Evolutionary conservation across 140 eudicot species (phyloP).

Genomic region (Erigeron philadelphicus): DNA sequence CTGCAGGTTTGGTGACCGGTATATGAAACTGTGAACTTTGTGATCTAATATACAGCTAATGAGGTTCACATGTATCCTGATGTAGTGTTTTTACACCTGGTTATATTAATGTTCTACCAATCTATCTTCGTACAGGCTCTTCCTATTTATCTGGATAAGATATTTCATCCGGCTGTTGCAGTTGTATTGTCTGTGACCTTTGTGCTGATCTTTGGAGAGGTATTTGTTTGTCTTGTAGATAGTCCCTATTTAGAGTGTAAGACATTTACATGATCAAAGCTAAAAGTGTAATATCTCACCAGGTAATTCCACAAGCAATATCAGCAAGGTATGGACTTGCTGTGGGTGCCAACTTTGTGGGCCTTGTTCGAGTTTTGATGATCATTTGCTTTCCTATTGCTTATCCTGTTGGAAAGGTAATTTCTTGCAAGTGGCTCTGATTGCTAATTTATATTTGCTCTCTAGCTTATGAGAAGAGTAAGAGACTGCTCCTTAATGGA

Average conservation of each 20-base stretch:
- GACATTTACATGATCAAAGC: slow-evolving; percentile 16
- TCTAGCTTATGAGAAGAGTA: neutral
- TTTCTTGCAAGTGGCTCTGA: slow-evolving; percentile 15
- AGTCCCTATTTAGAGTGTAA: neutral
- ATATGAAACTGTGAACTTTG: slow-evolving; percentile 2
- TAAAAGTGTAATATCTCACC: slow-evolving; percentile 10
- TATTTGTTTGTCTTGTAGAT: slow-evolving; percentile 23
- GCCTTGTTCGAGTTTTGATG: slow-evolving; percentile 89
- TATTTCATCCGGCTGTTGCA: slow-evolving; percentile 88
- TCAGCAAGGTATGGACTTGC: slow-evolving; percentile 94
- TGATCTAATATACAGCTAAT: neutral
- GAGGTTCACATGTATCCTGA: neutral
- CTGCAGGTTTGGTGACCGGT: neutral
- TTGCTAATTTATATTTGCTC: neutral
- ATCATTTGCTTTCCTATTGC: slow-evolving; percentile 80
- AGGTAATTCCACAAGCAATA: slow-evolving; percentile 96
- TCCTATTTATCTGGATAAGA: slow-evolving; percentile 81
- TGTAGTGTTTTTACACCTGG: slow-evolving; percentile 2
- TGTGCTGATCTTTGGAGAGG: slow-evolving; percentile 96
- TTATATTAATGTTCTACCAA: slow-evolving; percentile 7
- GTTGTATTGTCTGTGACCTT: slow-evolving; percentile 93
- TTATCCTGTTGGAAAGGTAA: slow-evolving; percentile 94
- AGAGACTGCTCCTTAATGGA: neutral
- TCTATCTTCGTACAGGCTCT: slow-evolving; percentile 63
- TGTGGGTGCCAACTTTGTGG: slow-evolving; percentile 81